Evolutionary conservation across 2,329 filamentous ascomycete genomes (phyloP).

Genomic region (Kalaharituber pfeilii): DNA sequence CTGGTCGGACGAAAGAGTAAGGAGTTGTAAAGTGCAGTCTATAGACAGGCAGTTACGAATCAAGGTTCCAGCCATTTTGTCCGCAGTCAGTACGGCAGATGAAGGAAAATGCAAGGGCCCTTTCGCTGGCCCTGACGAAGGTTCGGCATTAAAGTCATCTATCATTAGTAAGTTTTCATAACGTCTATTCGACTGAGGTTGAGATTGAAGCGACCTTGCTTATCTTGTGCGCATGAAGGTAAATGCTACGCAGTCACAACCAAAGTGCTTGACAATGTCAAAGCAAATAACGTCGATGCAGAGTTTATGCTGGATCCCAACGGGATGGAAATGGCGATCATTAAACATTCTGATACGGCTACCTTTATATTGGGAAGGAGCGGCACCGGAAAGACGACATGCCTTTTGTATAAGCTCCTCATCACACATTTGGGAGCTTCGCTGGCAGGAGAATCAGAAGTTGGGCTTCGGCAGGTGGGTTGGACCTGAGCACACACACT

Average conservation of each 20-base stretch:
- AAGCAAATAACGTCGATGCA: conserved; percentile 10
- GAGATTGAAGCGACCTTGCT: too few species aligned
- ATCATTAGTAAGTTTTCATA: background rate
- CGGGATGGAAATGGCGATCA: conserved; percentile 22
- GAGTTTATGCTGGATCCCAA: conserved; percentile 26
- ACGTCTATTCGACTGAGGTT: too few species aligned
- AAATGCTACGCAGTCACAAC: conserved; percentile 25
- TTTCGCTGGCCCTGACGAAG: background rate
- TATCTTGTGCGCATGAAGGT: too few species aligned
- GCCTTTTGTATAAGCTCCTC: conserved; percentile 24
- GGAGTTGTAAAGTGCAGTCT: background rate
- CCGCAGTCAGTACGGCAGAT: background rate
- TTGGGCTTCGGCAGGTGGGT: conserved; percentile 9
- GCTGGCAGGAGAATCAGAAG: background rate
- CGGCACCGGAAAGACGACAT: conserved; percentile 26
- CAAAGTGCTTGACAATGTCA: conserved; percentile 20
- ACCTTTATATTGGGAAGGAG: conserved; percentile 25
- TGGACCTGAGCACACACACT: background rate
- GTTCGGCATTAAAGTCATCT: conserved; percentile 1
- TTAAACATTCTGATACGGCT: conserved; percentile 22
- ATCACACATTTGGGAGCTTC: conserved; percentile 19
- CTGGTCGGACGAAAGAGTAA: background rate
- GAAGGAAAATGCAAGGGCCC: background rate
- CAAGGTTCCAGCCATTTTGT: background rate
- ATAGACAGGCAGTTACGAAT: background rate